Conservation (phyloP, 2,329 filamentous ascomycete genomes). For the Colletotrichum tropicicola region DNA sequence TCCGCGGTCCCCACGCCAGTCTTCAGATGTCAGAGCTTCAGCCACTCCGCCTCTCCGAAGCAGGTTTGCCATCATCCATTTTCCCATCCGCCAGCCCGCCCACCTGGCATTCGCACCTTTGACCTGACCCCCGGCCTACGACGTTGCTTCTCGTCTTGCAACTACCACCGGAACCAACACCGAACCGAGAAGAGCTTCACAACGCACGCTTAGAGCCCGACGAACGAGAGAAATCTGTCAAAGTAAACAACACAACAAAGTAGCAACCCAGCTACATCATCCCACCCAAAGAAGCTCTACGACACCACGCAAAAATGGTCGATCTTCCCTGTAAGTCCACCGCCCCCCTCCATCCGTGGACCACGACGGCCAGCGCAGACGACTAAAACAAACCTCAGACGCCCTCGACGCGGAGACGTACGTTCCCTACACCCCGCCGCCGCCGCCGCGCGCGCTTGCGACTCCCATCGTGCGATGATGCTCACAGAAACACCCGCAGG, state of each 20-base stretch:
- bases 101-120: background rate
- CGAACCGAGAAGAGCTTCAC: background rate
- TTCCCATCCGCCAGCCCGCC: background rate
- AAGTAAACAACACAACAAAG: background rate
- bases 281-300: too few species aligned
- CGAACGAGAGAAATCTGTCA: background rate
- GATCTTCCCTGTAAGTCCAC: conserved; percentile 57
- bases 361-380: background rate
- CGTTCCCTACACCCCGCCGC: conserved; percentile 37
- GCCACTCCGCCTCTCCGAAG: conserved; percentile 27
- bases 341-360: background rate
- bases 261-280: too few species aligned
- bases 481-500: conserved; percentile 56
- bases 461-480: background rate
- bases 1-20: conserved; percentile 8
- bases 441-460: background rate
- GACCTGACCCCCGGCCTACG: background rate
- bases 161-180: background rate
- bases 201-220: background rate
- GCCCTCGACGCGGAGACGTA: conserved; percentile 97
- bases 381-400: conserved; percentile 63
- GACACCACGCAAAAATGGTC: conserved; percentile 47
- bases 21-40: conserved; percentile 31
- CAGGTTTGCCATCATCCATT: conserved; percentile 24
- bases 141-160: background rate